phyloP scores from a whole-genome alignment of 345 rosid species.

The Hevea brasiliensis region DNA sequence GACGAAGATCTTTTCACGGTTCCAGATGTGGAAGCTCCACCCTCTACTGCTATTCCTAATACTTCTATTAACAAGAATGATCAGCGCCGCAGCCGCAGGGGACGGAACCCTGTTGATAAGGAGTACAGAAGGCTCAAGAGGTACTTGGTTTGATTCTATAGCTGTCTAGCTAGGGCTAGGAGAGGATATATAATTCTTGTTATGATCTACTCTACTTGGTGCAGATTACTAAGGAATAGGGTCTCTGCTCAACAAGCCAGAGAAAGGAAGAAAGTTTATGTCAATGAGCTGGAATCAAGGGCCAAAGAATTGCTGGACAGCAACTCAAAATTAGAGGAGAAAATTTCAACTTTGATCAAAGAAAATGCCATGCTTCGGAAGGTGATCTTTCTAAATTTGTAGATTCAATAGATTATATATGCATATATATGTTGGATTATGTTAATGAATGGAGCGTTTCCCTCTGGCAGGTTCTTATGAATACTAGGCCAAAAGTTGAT shows the following conservation, averaged over 20 bases:
- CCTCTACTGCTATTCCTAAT: slow-evolving; percentile 14
- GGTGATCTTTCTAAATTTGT: slow-evolving; percentile 24
- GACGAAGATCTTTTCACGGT: slow-evolving; percentile 70
- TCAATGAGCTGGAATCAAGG: slow-evolving; percentile 58
- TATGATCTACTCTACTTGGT: neutral
- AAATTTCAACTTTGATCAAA: slow-evolving; percentile 58
- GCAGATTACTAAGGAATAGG: slow-evolving; percentile 67
- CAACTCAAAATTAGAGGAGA: slow-evolving; percentile 64
- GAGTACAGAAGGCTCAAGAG: slow-evolving; percentile 70
- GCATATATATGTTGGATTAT: too few species aligned
- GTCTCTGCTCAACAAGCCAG: slow-evolving; percentile 87
- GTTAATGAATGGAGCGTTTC: too few species aligned
- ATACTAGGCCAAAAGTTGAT: slow-evolving; percentile 66
- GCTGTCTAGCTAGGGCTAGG: neutral
- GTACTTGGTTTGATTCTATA: slow-evolving; percentile 19
- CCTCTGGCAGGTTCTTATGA: slow-evolving; percentile 45
- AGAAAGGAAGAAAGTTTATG: slow-evolving; percentile 76
- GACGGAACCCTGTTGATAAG: slow-evolving; percentile 61
- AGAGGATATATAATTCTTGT: neutral
- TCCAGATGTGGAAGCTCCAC: slow-evolving; percentile 58
- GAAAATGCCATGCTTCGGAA: slow-evolving; percentile 77
- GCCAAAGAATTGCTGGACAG: slow-evolving; percentile 52
- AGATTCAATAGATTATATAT: neutral
- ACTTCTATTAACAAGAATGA: slow-evolving; percentile 12
- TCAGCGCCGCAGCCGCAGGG: slow-evolving; percentile 42